Evolutionary conservation across 176 grass and related monocot species (phyloP).

Genomic region (Pontederia crassipes): DNA sequence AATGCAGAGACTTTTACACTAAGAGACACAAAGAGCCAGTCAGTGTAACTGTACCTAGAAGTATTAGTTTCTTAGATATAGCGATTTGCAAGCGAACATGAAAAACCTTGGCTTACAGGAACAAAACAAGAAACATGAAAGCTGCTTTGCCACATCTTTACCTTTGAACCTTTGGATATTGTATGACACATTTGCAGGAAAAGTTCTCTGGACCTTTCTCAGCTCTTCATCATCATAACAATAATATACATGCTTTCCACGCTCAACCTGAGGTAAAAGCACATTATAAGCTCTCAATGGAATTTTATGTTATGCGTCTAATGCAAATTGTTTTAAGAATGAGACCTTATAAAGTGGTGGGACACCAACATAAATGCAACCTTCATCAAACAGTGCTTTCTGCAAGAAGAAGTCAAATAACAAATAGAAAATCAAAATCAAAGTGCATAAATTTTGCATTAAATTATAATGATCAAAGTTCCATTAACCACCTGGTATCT

Average conservation of each 20-base stretch:
- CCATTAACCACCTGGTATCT: slow-evolving; percentile 75
- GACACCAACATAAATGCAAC: slow-evolving; percentile 91
- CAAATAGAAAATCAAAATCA: slow-evolving; percentile 3
- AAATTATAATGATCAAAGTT: background rate
- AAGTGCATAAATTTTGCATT: background rate
- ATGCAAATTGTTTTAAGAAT: background rate
- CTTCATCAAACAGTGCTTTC: slow-evolving; percentile 94
- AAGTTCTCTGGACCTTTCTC: slow-evolving; percentile 54
- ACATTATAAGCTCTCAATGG: slow-evolving; percentile 2
- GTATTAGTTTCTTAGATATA: no score
- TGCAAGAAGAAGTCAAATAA: slow-evolving; percentile 20
- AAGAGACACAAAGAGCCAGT: no score
- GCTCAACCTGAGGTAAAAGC: slow-evolving; percentile 58
- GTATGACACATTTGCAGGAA: slow-evolving; percentile 77
- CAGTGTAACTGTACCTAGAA: no score
- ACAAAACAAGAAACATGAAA: no score
- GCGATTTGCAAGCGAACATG: no score
- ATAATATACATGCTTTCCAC: slow-evolving; percentile 85
- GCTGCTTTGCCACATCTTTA: background rate
- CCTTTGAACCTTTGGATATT: slow-evolving; percentile 92
- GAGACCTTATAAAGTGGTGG: slow-evolving; percentile 92
- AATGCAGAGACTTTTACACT: no score
- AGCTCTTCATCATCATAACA: slow-evolving; percentile 81
- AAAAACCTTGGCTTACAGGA: no score
- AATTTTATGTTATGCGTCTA: no score